Percentiles rank a stretch among this genome's conserved stretches.
Evolutionary conservation across 805 yeast genomes (phyloP).

Genomic region (Yarrowia porcina): DNA sequence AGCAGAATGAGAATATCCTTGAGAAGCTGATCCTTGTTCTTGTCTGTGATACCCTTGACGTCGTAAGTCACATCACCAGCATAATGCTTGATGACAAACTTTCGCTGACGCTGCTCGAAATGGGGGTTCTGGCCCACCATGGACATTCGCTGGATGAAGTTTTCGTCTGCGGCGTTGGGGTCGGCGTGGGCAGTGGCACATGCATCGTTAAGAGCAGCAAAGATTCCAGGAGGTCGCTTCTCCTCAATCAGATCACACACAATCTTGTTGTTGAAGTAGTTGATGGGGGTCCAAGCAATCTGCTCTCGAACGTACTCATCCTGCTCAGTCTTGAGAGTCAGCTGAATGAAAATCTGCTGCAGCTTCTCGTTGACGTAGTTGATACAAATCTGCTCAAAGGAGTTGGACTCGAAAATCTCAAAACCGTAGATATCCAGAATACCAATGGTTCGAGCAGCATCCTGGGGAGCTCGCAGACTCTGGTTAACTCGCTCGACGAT

Average conservation of each 20-base stretch:
- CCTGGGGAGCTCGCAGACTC: conserved; percentile 57
- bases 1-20: conserved; percentile 81
- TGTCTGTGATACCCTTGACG: conserved; percentile 86
- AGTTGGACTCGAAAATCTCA: conserved; percentile 91
- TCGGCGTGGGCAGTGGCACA: conserved; percentile 99
- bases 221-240: conserved; percentile 90
- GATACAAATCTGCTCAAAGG: conserved; percentile 93
- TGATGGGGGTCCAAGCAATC: conserved; percentile 96
- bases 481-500: conserved; percentile 86
- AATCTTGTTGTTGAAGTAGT: conserved; percentile 91
- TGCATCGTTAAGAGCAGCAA: conserved; percentile 95
- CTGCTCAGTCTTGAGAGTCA: conserved; percentile 94
- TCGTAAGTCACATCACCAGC: conserved; percentile 98
- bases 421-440: conserved; percentile 94
- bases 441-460: conserved; percentile 69
- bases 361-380: conserved; percentile 93
- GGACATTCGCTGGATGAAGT: conserved; percentile 86
- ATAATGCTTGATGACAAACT: conserved; percentile 89
- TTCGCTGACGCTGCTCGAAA: conserved; percentile 81
- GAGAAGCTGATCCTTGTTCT: conserved; percentile 90
- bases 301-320: conserved; percentile 95
- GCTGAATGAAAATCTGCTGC: conserved; percentile 93
- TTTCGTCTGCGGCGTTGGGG: conserved; percentile 92
- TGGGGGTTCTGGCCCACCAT: conserved; percentile 79
- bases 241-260: conserved; percentile 96